phyloP scores from a whole-genome alignment of 1,139 yeast genomes.

The Zygosaccharomyces pseudobailii region DNA sequence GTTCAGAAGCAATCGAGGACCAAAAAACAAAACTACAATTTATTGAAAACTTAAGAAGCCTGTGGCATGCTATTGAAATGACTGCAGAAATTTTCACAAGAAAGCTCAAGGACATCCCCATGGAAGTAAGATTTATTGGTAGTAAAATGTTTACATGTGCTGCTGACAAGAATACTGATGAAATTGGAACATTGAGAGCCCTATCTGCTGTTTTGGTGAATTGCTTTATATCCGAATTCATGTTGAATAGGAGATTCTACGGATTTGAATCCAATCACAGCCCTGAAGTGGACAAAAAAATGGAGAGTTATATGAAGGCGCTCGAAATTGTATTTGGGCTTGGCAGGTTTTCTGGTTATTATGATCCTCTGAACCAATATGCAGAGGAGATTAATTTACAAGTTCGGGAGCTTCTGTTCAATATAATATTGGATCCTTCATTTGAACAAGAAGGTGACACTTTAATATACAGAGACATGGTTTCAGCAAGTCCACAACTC shows the following conservation, averaged over 20 bases:
- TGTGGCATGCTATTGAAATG: conserved; percentile 68
- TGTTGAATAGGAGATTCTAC: conserved; percentile 35
- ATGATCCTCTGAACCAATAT: conserved; percentile 33
- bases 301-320: conserved; percentile 19
- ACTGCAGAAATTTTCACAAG: conserved; percentile 46
- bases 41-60: conserved; percentile 64
- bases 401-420: conserved; percentile 24
- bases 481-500: conserved; percentile 23
- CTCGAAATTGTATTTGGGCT: conserved; percentile 27
- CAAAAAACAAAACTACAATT: conserved; percentile 64
- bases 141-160: conserved; percentile 47
- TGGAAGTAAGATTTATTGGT: conserved; percentile 52
- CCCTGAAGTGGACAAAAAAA: conserved; percentile 14
- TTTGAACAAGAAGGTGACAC: conserved; percentile 29
- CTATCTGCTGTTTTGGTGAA: conserved; percentile 74
- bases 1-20: conserved; percentile 74
- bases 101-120: conserved; percentile 51
- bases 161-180: conserved; percentile 37
- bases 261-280: conserved; percentile 14
- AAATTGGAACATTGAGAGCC: conserved; percentile 42
- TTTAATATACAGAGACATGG: conserved; percentile 32
- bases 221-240: conserved; percentile 51
- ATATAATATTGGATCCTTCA: conserved; percentile 27
- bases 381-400: conserved; percentile 28
- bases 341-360: conserved; percentile 26